Evolutionary conservation across 2,329 filamentous ascomycete species (phyloP).

Genomic region (Diaporthe velutina): DNA sequence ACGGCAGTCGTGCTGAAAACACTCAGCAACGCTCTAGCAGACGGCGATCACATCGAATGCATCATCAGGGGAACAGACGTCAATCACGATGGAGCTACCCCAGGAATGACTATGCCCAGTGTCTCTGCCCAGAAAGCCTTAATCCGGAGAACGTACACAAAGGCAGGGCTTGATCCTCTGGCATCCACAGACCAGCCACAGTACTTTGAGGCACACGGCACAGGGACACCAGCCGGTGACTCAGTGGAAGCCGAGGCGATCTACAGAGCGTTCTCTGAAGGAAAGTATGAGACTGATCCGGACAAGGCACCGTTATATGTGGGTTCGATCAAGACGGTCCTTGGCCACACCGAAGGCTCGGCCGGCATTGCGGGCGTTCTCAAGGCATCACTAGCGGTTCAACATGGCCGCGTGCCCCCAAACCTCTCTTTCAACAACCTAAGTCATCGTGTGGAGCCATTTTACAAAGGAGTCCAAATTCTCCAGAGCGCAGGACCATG

Average conservation of each 20-base stretch:
- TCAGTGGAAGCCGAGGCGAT: slow-evolving; percentile 52
- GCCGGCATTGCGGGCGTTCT: slow-evolving; percentile 57
- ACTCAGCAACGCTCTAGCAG: slow-evolving; percentile 58
- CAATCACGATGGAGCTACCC: slow-evolving; percentile 60
- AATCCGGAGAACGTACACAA: slow-evolving; percentile 54
- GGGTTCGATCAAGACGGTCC: slow-evolving; percentile 50
- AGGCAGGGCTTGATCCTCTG: slow-evolving; percentile 51
- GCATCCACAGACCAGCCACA: slow-evolving; percentile 48
- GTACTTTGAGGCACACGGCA: slow-evolving; percentile 57
- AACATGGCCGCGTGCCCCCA: slow-evolving; percentile 51
- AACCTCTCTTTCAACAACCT: slow-evolving; percentile 52
- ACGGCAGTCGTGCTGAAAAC: slow-evolving; percentile 61
- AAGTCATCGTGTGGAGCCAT: slow-evolving; percentile 50
- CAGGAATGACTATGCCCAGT: slow-evolving; percentile 64
- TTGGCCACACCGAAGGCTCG: slow-evolving; percentile 58
- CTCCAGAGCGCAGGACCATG: neutral
- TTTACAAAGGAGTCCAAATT: slow-evolving; percentile 44
- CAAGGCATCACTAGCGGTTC: slow-evolving; percentile 51
- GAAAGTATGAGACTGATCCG: neutral
- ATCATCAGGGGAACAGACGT: slow-evolving; percentile 56
- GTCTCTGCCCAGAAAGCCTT: slow-evolving; percentile 52
- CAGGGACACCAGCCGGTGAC: slow-evolving; percentile 40
- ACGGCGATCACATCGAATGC: slow-evolving; percentile 55
- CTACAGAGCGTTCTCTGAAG: slow-evolving; percentile 46
- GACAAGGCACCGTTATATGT: slow-evolving; percentile 42